Conservation (phyloP, 2,329 filamentous ascomycete species). For the Penicillium oxalicum region DNA sequence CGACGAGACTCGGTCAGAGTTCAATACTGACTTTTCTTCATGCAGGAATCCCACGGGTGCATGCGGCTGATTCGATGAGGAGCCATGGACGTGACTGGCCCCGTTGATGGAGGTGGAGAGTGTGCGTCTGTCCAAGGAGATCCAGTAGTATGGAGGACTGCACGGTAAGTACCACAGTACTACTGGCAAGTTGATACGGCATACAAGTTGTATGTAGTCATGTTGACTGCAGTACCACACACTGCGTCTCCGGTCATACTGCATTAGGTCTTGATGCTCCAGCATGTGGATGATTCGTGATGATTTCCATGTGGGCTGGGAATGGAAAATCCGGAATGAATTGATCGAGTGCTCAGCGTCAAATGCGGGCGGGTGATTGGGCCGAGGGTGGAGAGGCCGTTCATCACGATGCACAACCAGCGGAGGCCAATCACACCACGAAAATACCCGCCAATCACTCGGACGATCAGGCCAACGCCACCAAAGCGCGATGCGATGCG, state of each 20-base stretch:
- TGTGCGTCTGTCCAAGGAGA: background rate
- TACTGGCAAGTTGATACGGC: too few species aligned
- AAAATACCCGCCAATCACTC: slow-evolving; percentile 8
- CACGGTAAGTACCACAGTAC: too few species aligned
- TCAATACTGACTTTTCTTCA: background rate
- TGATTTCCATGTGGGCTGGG: background rate
- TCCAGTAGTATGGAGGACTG: background rate
- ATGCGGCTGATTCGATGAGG: slow-evolving; percentile 2
- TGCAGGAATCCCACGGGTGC: background rate
- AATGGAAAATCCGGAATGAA: background rate
- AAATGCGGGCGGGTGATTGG: slow-evolving; percentile 14
- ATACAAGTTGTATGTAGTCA: too few species aligned
- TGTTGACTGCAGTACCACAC: too few species aligned
- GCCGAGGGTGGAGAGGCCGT: background rate
- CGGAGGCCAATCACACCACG: slow-evolving; percentile 2
- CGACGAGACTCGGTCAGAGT: background rate
- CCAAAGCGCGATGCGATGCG: background rate
- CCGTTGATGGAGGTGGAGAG: background rate
- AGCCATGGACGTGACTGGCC: background rate
- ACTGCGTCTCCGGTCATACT: too few species aligned
- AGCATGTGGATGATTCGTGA: background rate
- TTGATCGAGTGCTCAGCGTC: slow-evolving; percentile 15
- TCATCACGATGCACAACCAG: slow-evolving; percentile 4
- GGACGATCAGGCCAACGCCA: background rate
- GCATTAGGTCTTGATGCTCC: background rate